These are phyloP conservation scores for Corchorus capsularis DNA, from an alignment of 345 rosid species.

Conservation along the genomic window DNA sequence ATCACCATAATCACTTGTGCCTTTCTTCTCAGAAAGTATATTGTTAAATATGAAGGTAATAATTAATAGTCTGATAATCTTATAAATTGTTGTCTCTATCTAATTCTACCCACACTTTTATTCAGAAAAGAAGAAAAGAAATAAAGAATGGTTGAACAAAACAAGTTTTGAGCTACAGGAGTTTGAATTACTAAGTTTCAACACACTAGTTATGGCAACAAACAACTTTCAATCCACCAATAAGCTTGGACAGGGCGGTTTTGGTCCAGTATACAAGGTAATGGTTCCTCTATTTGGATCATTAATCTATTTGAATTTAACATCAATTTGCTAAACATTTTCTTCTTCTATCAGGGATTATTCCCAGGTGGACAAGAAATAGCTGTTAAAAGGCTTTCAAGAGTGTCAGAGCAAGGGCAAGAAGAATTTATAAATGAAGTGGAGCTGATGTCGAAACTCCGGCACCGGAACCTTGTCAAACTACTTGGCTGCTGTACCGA, in stretches of 20 bases:
- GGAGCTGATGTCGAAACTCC: constrained; percentile 28
- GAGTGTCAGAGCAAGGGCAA: constrained; percentile 25
- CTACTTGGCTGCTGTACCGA: constrained; percentile 28
- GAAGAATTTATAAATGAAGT: constrained; percentile 35
- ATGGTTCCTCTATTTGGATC: not conserved
- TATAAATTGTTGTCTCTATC: no score
- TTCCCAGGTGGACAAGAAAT: not conserved
- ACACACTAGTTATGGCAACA: constrained; percentile 14
- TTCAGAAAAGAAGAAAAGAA: not conserved
- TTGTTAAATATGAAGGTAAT: no score
- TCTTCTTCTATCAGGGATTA: constrained; percentile 17
- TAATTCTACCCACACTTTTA: no score
- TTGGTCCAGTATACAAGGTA: constrained; percentile 20
- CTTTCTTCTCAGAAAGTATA: no score
- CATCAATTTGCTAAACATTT: no score
- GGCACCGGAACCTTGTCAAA: constrained; percentile 31
- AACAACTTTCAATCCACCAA: not conserved
- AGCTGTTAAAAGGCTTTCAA: constrained; percentile 23
- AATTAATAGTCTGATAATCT: no score
- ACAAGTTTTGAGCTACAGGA: not conserved
- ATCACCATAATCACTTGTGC: no score
- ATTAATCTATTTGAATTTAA: no score
- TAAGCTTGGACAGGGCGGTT: constrained; percentile 25
- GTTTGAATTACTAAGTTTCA: not conserved
- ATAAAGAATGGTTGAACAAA: not conserved